Conservation (phyloP, 1,139 yeast genomes). For the Candida sp. region DNA sequence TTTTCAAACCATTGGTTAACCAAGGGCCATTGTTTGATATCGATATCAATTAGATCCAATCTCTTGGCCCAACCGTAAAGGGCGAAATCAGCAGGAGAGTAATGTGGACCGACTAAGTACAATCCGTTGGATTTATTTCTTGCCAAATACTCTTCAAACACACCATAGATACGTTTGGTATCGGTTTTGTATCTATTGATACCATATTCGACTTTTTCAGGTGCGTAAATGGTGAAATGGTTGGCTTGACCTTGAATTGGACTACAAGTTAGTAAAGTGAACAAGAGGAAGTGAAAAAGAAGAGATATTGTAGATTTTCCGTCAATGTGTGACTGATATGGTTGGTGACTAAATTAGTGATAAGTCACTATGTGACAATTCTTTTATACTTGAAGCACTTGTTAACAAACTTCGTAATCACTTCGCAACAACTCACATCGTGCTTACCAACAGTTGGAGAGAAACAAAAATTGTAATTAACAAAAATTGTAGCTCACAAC, state of each 20-base stretch:
- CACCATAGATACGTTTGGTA: constrained; percentile 50
- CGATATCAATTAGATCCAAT: constrained; percentile 22
- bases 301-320: no score
- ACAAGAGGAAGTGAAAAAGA: not conserved
- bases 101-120: constrained; percentile 54
- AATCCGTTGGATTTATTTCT: constrained; percentile 38
- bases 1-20: constrained; percentile 43
- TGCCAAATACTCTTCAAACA: constrained; percentile 45
- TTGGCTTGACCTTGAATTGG: constrained; percentile 61
- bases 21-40: constrained; percentile 40
- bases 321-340: no score
- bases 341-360: no score
- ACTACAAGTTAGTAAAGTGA: not conserved
- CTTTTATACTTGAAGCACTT: no score
- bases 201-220: constrained; percentile 51
- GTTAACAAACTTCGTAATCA: no score
- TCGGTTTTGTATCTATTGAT: constrained; percentile 49
- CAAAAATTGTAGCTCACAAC: no score
- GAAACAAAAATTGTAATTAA: no score
- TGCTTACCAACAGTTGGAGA: no score
- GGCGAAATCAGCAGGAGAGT: constrained; percentile 53
- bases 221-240: constrained; percentile 42
- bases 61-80: constrained; percentile 35
- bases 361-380: no score
- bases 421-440: no score